Evolutionary conservation across 2,329 filamentous ascomycete genomes (phyloP).

Genomic region (Botryotinia convoluta): DNA sequence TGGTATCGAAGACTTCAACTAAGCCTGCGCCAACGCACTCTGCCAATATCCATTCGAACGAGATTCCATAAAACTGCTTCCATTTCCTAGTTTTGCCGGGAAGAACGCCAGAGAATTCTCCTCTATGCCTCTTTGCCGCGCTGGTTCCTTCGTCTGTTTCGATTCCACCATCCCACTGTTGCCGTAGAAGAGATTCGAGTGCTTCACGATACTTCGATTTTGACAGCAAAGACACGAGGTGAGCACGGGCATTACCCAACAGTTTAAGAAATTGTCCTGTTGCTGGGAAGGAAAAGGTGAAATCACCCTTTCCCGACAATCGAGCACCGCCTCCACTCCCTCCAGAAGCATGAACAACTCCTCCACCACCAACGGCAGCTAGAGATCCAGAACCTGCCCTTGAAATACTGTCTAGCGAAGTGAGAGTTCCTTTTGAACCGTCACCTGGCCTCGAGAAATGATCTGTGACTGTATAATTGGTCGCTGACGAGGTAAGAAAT

Average conservation of each 20-base stretch:
- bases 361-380: constrained; percentile 66
- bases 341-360: constrained; percentile 61
- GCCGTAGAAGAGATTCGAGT: constrained; percentile 58
- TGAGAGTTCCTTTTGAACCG: constrained; percentile 48
- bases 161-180: constrained; percentile 71
- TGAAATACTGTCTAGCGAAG: constrained; percentile 61
- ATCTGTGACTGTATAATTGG: constrained; percentile 40
- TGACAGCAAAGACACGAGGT: constrained; percentile 57
- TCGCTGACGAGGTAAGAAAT: constrained; percentile 57
- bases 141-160: constrained; percentile 45
- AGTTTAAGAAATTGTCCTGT: constrained; percentile 68
- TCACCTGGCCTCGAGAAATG: constrained; percentile 44
- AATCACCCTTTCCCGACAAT: constrained; percentile 32
- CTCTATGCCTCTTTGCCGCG: constrained; percentile 50
- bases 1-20: constrained; percentile 72
- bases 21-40: constrained; percentile 69
- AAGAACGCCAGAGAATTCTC: constrained; percentile 56
- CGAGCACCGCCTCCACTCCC: constrained; percentile 44
- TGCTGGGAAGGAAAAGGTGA: constrained; percentile 62
- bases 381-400: constrained; percentile 66
- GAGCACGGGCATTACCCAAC: constrained; percentile 57
- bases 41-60: constrained; percentile 69
- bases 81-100: constrained; percentile 65
- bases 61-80: constrained; percentile 66
- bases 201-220: constrained; percentile 62